Percentiles rank a stretch among this genome's conserved stretches.
phyloP scores from a whole-genome alignment of 1,284 basidiomycete species.

The Ustilago bromivora region DNA sequence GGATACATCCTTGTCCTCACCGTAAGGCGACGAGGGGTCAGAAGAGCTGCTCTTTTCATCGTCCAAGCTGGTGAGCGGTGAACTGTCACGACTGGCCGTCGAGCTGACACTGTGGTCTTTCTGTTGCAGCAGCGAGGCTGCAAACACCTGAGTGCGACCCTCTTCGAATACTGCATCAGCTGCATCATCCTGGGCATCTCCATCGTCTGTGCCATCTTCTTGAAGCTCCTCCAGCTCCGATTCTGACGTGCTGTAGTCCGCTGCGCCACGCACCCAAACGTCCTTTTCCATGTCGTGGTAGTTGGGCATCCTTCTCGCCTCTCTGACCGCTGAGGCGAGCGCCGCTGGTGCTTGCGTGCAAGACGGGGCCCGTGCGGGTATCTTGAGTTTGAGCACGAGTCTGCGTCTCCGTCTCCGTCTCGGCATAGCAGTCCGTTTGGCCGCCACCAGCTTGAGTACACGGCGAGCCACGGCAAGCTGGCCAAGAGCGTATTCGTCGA shows the following conservation, averaged over 20 bases:
- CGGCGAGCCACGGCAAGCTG: slow-evolving; percentile 18
- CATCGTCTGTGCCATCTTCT: slow-evolving; percentile 5
- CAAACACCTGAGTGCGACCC: slow-evolving; percentile 26
- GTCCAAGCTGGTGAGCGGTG: slow-evolving; percentile 25
- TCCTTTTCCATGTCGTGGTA: slow-evolving; percentile 33
- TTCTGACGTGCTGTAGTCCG: slow-evolving; percentile 25
- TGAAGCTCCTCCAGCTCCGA: slow-evolving; percentile 23
- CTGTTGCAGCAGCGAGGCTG: slow-evolving; percentile 10
- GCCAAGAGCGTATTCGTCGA: slow-evolving; percentile 32
- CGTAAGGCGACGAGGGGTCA: slow-evolving; percentile 11
- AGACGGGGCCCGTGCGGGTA: background rate
- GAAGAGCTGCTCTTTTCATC: slow-evolving; percentile 8
- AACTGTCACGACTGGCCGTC: slow-evolving; percentile 15
- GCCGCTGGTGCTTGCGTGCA: background rate
- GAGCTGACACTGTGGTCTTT: background rate
- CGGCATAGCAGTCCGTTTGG: slow-evolving; percentile 7
- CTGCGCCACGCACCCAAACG: slow-evolving; percentile 46
- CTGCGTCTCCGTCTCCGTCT: slow-evolving; percentile 14
- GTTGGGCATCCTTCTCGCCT: slow-evolving; percentile 12
- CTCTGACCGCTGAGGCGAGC: background rate
- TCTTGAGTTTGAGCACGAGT: slow-evolving; percentile 22
- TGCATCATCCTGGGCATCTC: slow-evolving; percentile 4
- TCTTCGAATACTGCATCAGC: slow-evolving; percentile 22
- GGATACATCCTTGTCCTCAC: background rate
- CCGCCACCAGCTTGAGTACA: slow-evolving; percentile 21